Conservation (phyloP, 2,329 filamentous ascomycete species). For the Botrytis sinoallii region DNA sequence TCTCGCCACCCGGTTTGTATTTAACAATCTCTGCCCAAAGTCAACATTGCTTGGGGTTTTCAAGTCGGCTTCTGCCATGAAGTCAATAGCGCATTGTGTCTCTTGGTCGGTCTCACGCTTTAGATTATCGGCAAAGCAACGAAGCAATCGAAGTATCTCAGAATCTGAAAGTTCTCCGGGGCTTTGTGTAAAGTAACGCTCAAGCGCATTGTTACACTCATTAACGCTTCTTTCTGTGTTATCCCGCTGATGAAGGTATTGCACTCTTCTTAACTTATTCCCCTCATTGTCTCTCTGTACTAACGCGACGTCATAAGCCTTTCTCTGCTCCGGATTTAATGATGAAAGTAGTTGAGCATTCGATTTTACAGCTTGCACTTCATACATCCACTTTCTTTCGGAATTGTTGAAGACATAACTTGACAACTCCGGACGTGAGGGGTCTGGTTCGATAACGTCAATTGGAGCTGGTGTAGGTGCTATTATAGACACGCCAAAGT, state of each 20-base stretch:
- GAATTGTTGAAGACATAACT: conserved; percentile 3
- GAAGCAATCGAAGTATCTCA: neutral
- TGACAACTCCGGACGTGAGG: neutral
- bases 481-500: neutral
- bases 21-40: neutral
- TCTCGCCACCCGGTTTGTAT: neutral
- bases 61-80: neutral
- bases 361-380: neutral
- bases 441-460: neutral
- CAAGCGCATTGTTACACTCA: neutral
- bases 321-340: neutral
- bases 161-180: neutral
- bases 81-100: neutral
- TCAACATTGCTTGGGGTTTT: neutral
- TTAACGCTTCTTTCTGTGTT: neutral
- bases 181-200: neutral
- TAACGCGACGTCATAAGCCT: neutral
- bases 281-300: neutral
- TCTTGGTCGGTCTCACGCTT: neutral
- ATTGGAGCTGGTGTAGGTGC: conserved; percentile 2
- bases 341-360: neutral
- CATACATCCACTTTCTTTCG: neutral
- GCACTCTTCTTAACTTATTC: neutral
- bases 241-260: neutral
- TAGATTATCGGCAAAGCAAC: neutral